These are phyloP conservation scores for Fagus crenata DNA, from an alignment of 306 rosid species.

Conservation along the genomic window DNA sequence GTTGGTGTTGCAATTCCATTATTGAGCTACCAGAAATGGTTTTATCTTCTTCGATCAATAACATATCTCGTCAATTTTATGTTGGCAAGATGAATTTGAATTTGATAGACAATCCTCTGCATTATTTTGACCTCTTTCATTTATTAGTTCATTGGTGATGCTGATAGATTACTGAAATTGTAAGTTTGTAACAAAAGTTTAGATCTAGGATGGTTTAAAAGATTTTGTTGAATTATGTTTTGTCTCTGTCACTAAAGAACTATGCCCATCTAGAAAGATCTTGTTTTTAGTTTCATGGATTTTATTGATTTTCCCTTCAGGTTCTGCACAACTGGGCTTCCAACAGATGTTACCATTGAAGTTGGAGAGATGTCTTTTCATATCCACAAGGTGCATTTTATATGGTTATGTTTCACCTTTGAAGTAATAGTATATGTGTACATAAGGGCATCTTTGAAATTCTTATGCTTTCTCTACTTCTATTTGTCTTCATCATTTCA, in stretches of 20 bases:
- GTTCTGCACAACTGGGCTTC: conserved; percentile 74
- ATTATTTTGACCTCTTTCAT: no score
- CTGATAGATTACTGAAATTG: no score
- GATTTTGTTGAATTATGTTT: background rate
- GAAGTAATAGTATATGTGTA: background rate
- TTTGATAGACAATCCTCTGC: no score
- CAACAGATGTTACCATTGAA: conserved; percentile 67
- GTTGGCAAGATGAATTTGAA: no score
- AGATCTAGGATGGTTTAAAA: no score
- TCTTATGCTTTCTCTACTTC: background rate
- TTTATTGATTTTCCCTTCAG: conserved; percentile 34
- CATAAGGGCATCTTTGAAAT: background rate
- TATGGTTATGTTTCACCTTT: background rate
- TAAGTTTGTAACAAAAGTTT: no score
- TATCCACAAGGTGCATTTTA: conserved; percentile 70
- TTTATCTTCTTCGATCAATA: no score
- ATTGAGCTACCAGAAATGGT: no score
- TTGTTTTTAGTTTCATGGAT: background rate
- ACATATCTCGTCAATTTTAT: no score
- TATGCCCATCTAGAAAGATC: background rate
- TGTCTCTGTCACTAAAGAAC: background rate
- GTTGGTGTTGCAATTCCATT: no score
- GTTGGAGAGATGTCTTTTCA: conserved; percentile 68
- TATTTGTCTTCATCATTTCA: background rate
- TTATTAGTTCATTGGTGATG: no score